Evolutionary conservation across 768 basidiomycete species (phyloP).

Genomic region (Daedalea quercina): DNA sequence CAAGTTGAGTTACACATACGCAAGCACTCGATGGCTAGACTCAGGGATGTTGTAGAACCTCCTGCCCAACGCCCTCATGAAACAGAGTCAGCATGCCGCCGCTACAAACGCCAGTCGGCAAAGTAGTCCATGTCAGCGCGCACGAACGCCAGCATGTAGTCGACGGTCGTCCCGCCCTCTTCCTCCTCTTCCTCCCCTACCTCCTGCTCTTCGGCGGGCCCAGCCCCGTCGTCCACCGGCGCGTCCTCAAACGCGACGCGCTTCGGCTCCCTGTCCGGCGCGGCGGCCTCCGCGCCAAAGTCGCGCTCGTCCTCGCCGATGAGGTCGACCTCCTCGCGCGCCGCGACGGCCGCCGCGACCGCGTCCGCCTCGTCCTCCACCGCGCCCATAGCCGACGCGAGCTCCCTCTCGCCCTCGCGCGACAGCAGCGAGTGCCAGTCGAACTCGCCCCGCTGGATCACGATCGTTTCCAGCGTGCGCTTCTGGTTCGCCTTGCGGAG

Average conservation of each 20-base stretch:
- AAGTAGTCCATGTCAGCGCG: conserved; percentile 62
- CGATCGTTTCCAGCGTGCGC: conserved; percentile 80
- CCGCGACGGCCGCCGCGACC: conserved; percentile 72
- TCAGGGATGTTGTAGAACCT: no score
- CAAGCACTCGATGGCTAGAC: no score
- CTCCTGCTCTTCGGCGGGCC: conserved; percentile 13
- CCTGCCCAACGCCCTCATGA: no score
- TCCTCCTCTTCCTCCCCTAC: conserved; percentile 33
- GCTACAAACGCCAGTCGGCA: conserved; percentile 58
- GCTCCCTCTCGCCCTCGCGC: conserved; percentile 40
- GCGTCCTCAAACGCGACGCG: conserved; percentile 8
- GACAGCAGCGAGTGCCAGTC: conserved; percentile 86
- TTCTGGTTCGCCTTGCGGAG: conserved; percentile 98
- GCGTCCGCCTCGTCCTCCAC: conserved; percentile 88
- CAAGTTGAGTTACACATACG: no score
- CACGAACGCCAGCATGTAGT: conserved; percentile 77
- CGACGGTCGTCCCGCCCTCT: conserved; percentile 70
- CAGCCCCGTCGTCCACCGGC: conserved; percentile 20
- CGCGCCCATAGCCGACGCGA: conserved; percentile 73
- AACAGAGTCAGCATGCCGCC: no score
- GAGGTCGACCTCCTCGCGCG: conserved; percentile 60
- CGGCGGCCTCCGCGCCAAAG: conserved; percentile 50
- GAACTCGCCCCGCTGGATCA: conserved; percentile 92
- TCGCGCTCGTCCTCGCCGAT: conserved; percentile 80
- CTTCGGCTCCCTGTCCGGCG: conserved; percentile 6